Conservation (phyloP, 805 yeast species). For the Groenewaldozyma tartarivorans region DNA sequence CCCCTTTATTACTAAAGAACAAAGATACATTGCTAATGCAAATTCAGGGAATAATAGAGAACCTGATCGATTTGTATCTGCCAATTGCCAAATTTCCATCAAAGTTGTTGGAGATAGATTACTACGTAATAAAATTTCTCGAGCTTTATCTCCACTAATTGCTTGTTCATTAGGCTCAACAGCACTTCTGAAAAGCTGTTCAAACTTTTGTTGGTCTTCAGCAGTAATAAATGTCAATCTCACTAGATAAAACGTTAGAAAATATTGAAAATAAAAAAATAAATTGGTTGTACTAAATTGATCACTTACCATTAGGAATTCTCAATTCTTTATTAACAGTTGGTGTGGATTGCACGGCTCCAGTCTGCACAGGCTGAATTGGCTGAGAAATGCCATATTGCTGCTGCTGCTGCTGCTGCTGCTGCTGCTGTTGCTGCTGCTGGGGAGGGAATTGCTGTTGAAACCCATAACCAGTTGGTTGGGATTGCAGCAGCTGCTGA, state of each 20-base stretch:
- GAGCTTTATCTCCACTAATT: slow-evolving; percentile 48
- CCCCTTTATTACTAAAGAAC: slow-evolving; percentile 68
- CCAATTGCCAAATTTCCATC: slow-evolving; percentile 81
- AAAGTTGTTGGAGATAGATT: slow-evolving; percentile 64
- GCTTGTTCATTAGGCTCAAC: slow-evolving; percentile 58
- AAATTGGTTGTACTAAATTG: not conserved
- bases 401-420: too few species aligned
- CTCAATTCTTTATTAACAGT: slow-evolving; percentile 11
- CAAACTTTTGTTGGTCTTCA: slow-evolving; percentile 79
- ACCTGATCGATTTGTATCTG: slow-evolving; percentile 86
- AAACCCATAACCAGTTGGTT: slow-evolving; percentile 8
- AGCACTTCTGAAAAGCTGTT: slow-evolving; percentile 70
- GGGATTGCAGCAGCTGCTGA: slow-evolving; percentile 21
- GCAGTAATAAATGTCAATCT: slow-evolving; percentile 79
- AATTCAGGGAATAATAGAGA: slow-evolving; percentile 85
- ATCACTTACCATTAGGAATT: slow-evolving; percentile 21
- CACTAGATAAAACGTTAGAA: slow-evolving; percentile 27
- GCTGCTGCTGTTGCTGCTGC: not conserved
- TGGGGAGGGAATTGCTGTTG: not conserved
- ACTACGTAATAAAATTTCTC: slow-evolving; percentile 70
- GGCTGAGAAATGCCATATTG: too few species aligned
- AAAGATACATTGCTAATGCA: slow-evolving; percentile 82
- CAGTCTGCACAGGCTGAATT: slow-evolving; percentile 20
- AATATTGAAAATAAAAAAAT: not conserved
- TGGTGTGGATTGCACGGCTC: slow-evolving; percentile 33